Evolutionary conservation across 352 stramenopile species (phyloP), one percentile per base, ranked within the genome.

Genomic region (Pythium guiyangense): DNA sequence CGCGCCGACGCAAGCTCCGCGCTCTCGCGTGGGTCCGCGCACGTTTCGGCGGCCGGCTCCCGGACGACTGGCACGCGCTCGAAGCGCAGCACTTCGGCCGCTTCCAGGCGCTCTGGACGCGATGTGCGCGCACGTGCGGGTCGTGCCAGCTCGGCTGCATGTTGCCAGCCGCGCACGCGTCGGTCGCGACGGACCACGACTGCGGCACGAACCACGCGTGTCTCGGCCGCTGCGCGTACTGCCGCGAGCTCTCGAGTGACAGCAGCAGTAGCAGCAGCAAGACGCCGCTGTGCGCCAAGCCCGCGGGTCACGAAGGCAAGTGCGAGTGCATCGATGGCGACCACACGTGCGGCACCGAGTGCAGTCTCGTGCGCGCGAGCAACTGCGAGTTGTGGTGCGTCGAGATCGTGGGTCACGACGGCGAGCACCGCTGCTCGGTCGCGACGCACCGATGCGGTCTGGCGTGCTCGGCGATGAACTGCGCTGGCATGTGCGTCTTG

Each of bases 241-340:
- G 84, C 29, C n/a, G 42, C n/a, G 42, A 47, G n/a, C 42, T 47
- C n/a, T 20, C 39, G 18, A 17, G 14, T n/a, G 42, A 25, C 15
- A 10, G 3, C 6, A 25, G 17, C 3, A 46, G 42, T 22, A 25
- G 63, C 6, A 42, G 59, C 1, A 59, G 26, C 0, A 76, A 74
- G 26, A 71, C 66, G 9, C 73, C 76, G 11, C 43, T 48, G 1
- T 93, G 84, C 29, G 43, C 54, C 1, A 84, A 83, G 56, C 69
- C 73, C 60, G 69, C 79, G 51, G 79, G 84, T 2, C 84, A 93
- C 47, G 71, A 80, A 54, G 84, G 81, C 4, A 67, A 61, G 37
- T 93, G 84, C 49, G 83, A 91, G 20, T 91, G 84, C 46, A 49
- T 43, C 2, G 48, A 70, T 22, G 77, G 78, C 17, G 75, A 88